Evolutionary conservation across 2,329 filamentous ascomycete genomes (phyloP), one percentile per base, ranked within the genome.

Genomic region (Aspergillus ustus): DNA sequence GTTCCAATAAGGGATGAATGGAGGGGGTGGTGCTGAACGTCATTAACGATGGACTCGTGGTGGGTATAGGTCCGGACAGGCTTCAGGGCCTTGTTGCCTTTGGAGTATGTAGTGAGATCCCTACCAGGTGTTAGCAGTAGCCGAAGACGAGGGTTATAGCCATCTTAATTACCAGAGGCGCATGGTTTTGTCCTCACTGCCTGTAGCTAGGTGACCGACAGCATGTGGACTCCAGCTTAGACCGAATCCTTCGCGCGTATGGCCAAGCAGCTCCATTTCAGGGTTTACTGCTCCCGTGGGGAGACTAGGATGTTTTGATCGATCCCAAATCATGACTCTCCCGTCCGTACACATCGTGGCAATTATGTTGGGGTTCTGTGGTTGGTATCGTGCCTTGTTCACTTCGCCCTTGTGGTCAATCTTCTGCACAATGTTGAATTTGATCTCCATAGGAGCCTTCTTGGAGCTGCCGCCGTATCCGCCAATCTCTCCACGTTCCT

Each of bases 331-430:
- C 75, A 98, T 88, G 46, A 97, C 91, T 67, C 88, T 90, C 65
- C 92, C 91, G 75, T 97, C 91, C 7, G 92, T 87, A 66, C 92
- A 93, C 79, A 97, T 89, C 0, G 95, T 97, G 3, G 95, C 95
- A 70, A 99, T 96, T 61, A 99, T 89, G 72, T 99, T 93, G 5
- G 94, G 93, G 73, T 99, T 99, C 76, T 98, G 94, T 13, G 95
- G 95, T 78, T 97, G 93, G 75, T 98, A 98, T 68, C 95, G 89
- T 17, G 95, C 96, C 82, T 98, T 99, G 84, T 99, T 99, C 75
- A 99, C 93, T 78, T 99, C 95, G 66, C 92, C 91, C 17, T 93
- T 93, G 75, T 99, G 95, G 75, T 96, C 91, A 75, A 99, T 99
- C 78, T 91, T 95, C 78, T 99, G 95, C 55, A 95, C 89, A 71